Percentiles rank a stretch among this genome's conserved stretches.
Conservation (phyloP, 1,284 basidiomycete species). For the Sporisorium reilianum region DNA sequence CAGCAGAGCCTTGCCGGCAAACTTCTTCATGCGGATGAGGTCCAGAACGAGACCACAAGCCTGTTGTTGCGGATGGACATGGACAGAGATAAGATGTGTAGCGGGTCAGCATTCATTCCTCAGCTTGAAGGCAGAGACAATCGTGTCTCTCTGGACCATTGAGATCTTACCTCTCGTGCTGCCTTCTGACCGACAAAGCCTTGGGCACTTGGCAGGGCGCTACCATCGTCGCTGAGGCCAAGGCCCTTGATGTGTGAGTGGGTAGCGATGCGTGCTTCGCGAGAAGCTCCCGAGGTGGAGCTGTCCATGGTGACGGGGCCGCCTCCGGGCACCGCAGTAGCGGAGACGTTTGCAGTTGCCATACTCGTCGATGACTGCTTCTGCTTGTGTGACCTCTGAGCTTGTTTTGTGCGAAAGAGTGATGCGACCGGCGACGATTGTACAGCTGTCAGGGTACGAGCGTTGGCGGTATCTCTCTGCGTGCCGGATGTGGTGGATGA, state of each 20-base stretch:
- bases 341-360: constrained; percentile 29
- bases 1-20: constrained; percentile 88
- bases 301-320: constrained; percentile 44
- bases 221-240: constrained; percentile 86
- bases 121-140: background rate
- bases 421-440: background rate
- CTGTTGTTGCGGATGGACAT: constrained; percentile 70
- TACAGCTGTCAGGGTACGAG: background rate
- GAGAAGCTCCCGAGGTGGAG: constrained; percentile 35
- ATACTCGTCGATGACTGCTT: constrained; percentile 17
- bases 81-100: background rate
- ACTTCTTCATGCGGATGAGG: constrained; percentile 87
- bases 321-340: constrained; percentile 28
- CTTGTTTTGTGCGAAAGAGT: background rate
- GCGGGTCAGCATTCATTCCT: background rate
- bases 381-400: background rate
- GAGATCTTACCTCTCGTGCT: constrained; percentile 83
- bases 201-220: constrained; percentile 76
- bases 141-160: background rate
- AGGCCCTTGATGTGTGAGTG: constrained; percentile 97
- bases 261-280: constrained; percentile 77
- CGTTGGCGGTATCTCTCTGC: background rate
- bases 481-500: constrained; percentile 9
- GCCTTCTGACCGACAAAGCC: constrained; percentile 92
- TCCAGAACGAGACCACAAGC: constrained; percentile 92